Percentiles rank a stretch among this genome's conserved stretches.
phyloP scores from a whole-genome alignment of 257 asterid species.

The Plantago elongata region DNA sequence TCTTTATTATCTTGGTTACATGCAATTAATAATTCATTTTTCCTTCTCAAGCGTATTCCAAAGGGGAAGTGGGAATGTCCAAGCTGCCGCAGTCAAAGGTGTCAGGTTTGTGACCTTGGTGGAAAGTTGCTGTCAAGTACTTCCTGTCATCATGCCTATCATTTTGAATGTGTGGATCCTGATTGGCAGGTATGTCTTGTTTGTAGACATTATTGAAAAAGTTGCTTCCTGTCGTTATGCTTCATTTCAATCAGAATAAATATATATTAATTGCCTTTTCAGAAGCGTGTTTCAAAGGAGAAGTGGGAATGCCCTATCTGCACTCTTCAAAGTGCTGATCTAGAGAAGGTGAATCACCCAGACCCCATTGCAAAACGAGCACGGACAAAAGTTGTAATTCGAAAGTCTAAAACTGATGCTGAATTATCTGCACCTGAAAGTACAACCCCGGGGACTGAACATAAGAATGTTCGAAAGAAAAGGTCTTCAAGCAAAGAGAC shows the following conservation, averaged over 20 bases:
- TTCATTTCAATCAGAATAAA: constrained; percentile 3
- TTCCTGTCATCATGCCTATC: constrained; percentile 51
- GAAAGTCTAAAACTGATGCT: constrained; percentile 39
- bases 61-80: constrained; percentile 22
- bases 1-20: constrained; percentile 4
- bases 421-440: constrained; percentile 35
- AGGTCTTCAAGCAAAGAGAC: constrained; percentile 42
- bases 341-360: constrained; percentile 27
- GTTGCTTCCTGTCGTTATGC: neutral
- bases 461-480: constrained; percentile 37
- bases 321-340: constrained; percentile 24
- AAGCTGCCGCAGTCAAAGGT: constrained; percentile 17
- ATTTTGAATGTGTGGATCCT: constrained; percentile 49
- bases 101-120: constrained; percentile 54
- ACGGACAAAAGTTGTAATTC: constrained; percentile 40
- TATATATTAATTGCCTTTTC: neutral
- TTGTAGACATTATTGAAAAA: neutral
- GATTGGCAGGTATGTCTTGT: constrained; percentile 44
- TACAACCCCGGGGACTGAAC: constrained; percentile 26
- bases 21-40: constrained; percentile 8
- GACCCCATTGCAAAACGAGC: constrained; percentile 46
- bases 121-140: constrained; percentile 54
- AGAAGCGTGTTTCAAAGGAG: constrained; percentile 47
- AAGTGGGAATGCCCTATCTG: constrained; percentile 70
- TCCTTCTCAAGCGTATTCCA: constrained; percentile 18